phyloP scores from a whole-genome alignment of 2,329 filamentous ascomycete species.

The Diaporthe destruens region DNA sequence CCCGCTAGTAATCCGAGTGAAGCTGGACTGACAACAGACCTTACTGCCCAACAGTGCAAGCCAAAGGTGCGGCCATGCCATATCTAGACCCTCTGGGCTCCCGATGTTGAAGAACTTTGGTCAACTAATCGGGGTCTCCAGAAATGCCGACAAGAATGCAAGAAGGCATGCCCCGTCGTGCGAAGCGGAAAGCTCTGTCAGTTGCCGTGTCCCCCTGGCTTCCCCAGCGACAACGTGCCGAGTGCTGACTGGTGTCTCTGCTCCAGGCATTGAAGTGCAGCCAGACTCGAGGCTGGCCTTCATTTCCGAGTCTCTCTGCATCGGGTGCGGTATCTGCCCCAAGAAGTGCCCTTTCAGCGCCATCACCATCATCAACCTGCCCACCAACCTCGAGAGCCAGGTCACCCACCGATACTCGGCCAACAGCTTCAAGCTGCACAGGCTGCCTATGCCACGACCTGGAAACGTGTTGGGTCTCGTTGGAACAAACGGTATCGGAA shows the following conservation, averaged over 20 bases:
- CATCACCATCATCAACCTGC: slow-evolving; percentile 99
- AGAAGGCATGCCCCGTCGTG: slow-evolving; percentile 97
- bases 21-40: slow-evolving; percentile 53
- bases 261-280: slow-evolving; percentile 95
- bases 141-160: slow-evolving; percentile 99
- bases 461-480: slow-evolving; percentile 96
- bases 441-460: slow-evolving; percentile 88
- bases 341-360: slow-evolving; percentile 99
- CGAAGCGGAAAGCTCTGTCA: slow-evolving; percentile 82
- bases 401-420: slow-evolving; percentile 99
- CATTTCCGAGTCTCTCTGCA: slow-evolving; percentile 95
- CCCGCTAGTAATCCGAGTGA: slow-evolving; percentile 49
- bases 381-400: slow-evolving; percentile 97
- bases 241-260: slow-evolving; percentile 85
- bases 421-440: slow-evolving; percentile 99
- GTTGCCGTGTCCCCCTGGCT: slow-evolving; percentile 73
- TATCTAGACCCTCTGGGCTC: neutral
- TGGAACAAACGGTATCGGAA: slow-evolving; percentile 99
- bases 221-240: neutral
- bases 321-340: slow-evolving; percentile 98
- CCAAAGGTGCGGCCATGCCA: slow-evolving; percentile 73
- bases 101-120: neutral
- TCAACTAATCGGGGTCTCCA: slow-evolving; percentile 51
- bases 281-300: slow-evolving; percentile 94
- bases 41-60: slow-evolving; percentile 74